Percentiles rank a stretch among this genome's conserved stretches.
Conservation (phyloP, 2,329 filamentous ascomycete genomes). For the Aspergillus amoenus region DNA sequence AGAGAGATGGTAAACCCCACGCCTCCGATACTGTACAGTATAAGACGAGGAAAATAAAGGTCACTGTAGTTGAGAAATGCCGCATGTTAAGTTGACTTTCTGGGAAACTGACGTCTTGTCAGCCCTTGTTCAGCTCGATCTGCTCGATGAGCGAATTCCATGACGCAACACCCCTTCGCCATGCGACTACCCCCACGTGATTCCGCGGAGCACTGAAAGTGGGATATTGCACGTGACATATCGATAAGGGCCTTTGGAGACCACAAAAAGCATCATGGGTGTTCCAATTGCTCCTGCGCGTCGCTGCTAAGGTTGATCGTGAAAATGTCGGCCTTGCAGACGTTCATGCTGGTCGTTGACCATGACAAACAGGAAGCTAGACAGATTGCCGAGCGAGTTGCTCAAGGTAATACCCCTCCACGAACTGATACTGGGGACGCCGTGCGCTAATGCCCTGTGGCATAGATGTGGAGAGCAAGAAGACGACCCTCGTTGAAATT, state of each 20-base stretch:
- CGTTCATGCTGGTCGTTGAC: constrained; percentile 49
- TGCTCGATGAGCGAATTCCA: neutral
- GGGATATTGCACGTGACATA: constrained; percentile 20
- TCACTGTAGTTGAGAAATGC: neutral
- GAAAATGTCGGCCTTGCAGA: constrained; percentile 50
- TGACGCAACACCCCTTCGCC: constrained; percentile 22
- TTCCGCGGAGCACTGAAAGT: constrained; percentile 9
- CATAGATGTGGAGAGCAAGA: constrained; percentile 58
- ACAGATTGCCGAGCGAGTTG: constrained; percentile 44
- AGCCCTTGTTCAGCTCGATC: neutral
- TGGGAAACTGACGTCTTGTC: neutral
- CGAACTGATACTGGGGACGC: constrained; percentile 4
- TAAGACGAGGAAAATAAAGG: constrained; percentile 9
- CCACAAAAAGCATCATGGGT: constrained; percentile 23
- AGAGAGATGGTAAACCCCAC: constrained; percentile 13
- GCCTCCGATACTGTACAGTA: constrained; percentile 15
- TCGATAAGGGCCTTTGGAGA: constrained; percentile 24
- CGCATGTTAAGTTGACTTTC: constrained; percentile 14
- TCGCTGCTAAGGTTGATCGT: constrained; percentile 11
- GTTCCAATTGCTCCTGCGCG: constrained; percentile 13
- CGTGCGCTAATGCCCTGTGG: constrained; percentile 17
- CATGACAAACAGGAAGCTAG: constrained; percentile 47
- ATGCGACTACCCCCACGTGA: constrained; percentile 13
- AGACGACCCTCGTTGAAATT: constrained; percentile 61
- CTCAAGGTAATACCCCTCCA: constrained; percentile 38